Evolutionary conservation across 2,329 filamentous ascomycete genomes (phyloP).

Genomic region (Fusarium falciforme): DNA sequence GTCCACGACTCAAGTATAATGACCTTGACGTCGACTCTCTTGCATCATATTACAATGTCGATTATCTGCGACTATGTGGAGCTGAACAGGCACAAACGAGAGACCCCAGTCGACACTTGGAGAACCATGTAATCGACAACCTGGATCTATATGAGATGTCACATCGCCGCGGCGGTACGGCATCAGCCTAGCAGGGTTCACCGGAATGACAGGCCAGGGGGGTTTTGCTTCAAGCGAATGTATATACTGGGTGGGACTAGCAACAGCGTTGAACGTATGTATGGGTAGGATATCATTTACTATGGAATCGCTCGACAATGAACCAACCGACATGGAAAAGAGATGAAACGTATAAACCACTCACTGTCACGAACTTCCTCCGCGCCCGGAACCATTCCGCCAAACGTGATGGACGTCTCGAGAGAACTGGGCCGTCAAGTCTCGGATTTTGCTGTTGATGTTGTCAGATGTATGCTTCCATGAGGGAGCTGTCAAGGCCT

Average conservation of each 20-base stretch:
- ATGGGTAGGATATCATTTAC: slow-evolving; percentile 24
- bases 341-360: neutral
- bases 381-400: slow-evolving; percentile 8
- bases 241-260: neutral
- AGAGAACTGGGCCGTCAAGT: slow-evolving; percentile 35
- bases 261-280: neutral
- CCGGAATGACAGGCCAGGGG: neutral
- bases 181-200: neutral
- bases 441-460: slow-evolving; percentile 29
- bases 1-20: neutral
- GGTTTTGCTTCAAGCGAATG: neutral
- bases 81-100: neutral
- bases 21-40: neutral
- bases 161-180: neutral
- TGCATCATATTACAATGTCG: neutral
- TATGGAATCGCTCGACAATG: slow-evolving; percentile 11
- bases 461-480: neutral
- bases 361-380: slow-evolving; percentile 5
- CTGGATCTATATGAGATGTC: neutral
- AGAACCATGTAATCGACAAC: neutral
- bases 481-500: neutral
- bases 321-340: neutral
- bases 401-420: slow-evolving; percentile 32
- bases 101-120: neutral
- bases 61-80: neutral